Evolutionary conservation across 2,329 filamentous ascomycete genomes (phyloP).

Genomic region (Blastomyces emzantsi): DNA sequence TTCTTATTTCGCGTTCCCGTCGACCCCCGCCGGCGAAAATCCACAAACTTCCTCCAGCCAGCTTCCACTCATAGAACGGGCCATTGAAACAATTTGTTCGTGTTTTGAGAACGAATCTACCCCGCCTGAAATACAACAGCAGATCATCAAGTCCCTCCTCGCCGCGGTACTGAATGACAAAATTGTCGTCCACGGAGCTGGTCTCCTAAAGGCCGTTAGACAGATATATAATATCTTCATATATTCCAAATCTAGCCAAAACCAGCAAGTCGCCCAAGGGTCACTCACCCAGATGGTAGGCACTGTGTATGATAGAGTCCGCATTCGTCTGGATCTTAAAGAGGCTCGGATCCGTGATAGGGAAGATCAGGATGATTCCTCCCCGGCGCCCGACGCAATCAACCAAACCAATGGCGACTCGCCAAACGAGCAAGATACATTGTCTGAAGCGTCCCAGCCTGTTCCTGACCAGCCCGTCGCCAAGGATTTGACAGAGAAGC

Average conservation of each 20-base stretch:
- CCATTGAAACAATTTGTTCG: conserved; percentile 98
- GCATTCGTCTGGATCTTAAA: conserved; percentile 75
- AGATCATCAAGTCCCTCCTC: conserved; percentile 94
- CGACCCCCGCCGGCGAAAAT: conserved; percentile 22
- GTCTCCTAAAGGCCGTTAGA: conserved; percentile 88
- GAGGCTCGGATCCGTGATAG: conserved; percentile 56
- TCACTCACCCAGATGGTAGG: conserved; percentile 98
- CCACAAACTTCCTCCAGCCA: conserved; percentile 37
- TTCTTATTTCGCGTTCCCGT: conserved; percentile 83
- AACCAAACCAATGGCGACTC: conserved; percentile 34
- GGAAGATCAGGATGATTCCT: conserved; percentile 27
- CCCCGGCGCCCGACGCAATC: conserved; percentile 29
- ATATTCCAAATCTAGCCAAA: conserved; percentile 83
- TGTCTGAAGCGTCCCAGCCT: conserved; percentile 30
- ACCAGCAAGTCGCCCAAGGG: conserved; percentile 95
- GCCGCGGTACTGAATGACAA: conserved; percentile 97
- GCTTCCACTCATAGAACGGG: conserved; percentile 79
- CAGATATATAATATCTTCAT: conserved; percentile 99
- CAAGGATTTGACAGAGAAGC: conserved; percentile 49
- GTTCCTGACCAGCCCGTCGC: conserved; percentile 37
- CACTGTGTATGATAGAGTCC: conserved; percentile 93
- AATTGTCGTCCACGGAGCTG: conserved; percentile 94
- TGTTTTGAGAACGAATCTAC: conserved; percentile 98
- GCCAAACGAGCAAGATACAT: conserved; percentile 41
- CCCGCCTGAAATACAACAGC: conserved; percentile 81